A percentile compares a stretch with the other conserved stretches of the same genome.
phyloP scores from a whole-genome alignment of 768 basidiomycete genomes.

The Psilocybe sp. region DNA sequence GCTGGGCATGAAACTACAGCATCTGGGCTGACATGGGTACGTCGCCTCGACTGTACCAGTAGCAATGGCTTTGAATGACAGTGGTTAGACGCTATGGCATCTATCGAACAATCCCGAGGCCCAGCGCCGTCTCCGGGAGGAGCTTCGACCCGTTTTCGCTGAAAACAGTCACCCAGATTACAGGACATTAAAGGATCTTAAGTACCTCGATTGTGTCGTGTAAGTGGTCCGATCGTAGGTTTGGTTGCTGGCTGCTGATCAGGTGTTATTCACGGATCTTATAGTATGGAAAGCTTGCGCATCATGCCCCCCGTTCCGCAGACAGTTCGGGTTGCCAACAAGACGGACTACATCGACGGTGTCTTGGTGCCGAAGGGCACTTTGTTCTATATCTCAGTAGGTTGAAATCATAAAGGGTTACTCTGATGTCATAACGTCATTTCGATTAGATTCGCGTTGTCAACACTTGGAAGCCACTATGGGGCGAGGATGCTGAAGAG shows the following conservation, averaged over 20 bases:
- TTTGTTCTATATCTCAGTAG: conserved; percentile 37
- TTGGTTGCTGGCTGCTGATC: not conserved
- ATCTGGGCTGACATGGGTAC: conserved; percentile 40
- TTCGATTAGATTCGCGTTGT: conserved; percentile 40
- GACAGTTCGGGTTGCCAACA: conserved; percentile 34
- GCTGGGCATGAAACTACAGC: conserved; percentile 40
- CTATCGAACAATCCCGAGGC: conserved; percentile 40
- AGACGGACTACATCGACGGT: conserved; percentile 41
- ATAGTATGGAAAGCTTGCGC: conserved; percentile 42
- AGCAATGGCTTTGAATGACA: conserved; percentile 1
- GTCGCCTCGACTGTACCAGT: conserved; percentile 3
- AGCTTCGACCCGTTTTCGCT: conserved; percentile 34
- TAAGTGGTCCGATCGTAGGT: conserved; percentile 13
- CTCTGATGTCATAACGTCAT: conserved; percentile 23
- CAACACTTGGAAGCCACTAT: conserved; percentile 47
- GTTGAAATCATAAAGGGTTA: conserved; percentile 20
- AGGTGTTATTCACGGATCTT: not conserved
- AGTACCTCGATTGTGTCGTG: conserved; percentile 40
- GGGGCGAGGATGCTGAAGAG: conserved; percentile 52
- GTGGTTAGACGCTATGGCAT: conserved; percentile 37
- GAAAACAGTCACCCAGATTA: conserved; percentile 35
- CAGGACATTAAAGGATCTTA: conserved; percentile 30
- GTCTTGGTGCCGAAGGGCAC: conserved; percentile 41
- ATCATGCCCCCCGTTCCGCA: conserved; percentile 41
- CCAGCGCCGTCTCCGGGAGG: conserved; percentile 44